These are phyloP conservation scores for Sclerotinia subarctica DNA, from an alignment of 2,329 filamentous ascomycete species.

Conservation along the genomic window DNA sequence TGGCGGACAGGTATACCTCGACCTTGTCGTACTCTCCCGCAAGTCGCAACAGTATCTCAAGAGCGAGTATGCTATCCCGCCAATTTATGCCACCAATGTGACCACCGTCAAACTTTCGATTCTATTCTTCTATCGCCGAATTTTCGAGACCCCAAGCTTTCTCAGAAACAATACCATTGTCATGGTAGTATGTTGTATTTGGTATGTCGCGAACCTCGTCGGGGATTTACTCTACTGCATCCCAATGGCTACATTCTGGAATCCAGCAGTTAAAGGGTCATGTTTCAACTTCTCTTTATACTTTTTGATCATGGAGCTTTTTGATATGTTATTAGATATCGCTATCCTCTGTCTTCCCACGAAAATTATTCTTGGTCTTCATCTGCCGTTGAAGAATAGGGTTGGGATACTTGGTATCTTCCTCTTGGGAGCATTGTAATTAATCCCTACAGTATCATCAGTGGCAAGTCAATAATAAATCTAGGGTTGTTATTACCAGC, in stretches of 20 bases:
- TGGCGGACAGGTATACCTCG: neutral
- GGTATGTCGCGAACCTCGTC: neutral
- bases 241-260: neutral
- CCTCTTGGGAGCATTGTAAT: neutral
- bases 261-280: neutral
- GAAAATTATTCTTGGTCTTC: neutral
- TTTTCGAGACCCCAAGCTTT: neutral
- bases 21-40: neutral
- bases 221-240: slow-evolving; percentile 1
- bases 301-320: neutral
- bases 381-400: neutral
- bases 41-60: neutral
- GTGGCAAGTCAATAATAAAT: neutral
- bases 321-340: neutral
- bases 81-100: neutral
- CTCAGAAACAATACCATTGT: neutral
- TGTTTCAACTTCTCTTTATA: neutral
- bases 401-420: neutral
- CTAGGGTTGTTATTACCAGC: neutral
- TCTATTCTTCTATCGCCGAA: slow-evolving; percentile 6
- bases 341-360: neutral
- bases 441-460: neutral
- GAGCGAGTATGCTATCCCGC: neutral
- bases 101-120: slow-evolving; percentile 5
- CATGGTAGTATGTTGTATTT: neutral